Conservation (phyloP, 2,329 filamentous ascomycete genomes). For the Metarhizium brunneum region DNA sequence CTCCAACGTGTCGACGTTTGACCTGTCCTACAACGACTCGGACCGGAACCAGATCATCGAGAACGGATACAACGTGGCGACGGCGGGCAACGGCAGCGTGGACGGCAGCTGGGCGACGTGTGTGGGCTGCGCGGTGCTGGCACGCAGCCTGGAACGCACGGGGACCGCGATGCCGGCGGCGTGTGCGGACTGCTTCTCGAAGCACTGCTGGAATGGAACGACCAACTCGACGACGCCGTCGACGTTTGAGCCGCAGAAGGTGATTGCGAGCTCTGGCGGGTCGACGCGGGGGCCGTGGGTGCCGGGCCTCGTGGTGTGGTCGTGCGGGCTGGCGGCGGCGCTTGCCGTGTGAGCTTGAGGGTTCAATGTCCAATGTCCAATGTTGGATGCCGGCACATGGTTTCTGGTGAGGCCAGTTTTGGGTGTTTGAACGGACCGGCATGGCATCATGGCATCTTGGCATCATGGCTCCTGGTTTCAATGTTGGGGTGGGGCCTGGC, state of each 20-base stretch:
- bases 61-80: constrained; percentile 74
- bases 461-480: too few relatives aligned
- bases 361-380: not conserved
- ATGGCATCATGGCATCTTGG: too few relatives aligned
- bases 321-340: not conserved
- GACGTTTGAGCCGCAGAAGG: not conserved
- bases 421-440: too few relatives aligned
- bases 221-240: not conserved
- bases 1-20: constrained; percentile 69
- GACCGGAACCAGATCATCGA: constrained; percentile 65
- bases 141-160: constrained; percentile 59
- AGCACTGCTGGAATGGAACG: constrained; percentile 81
- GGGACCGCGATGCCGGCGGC: constrained; percentile 52
- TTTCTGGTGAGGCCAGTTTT: too few relatives aligned
- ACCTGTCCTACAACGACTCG: constrained; percentile 48
- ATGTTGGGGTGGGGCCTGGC: too few relatives aligned
- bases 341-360: not conserved
- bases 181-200: constrained; percentile 63
- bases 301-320: not conserved
- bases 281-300: not conserved
- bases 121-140: constrained; percentile 71
- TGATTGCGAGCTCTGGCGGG: not conserved
- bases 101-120: constrained; percentile 67
- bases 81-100: constrained; percentile 64
- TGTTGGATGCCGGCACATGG: not conserved